These are phyloP conservation scores for Coniella lustricola DNA, from an alignment of 2,329 filamentous ascomycete species.

Conservation along the genomic window DNA sequence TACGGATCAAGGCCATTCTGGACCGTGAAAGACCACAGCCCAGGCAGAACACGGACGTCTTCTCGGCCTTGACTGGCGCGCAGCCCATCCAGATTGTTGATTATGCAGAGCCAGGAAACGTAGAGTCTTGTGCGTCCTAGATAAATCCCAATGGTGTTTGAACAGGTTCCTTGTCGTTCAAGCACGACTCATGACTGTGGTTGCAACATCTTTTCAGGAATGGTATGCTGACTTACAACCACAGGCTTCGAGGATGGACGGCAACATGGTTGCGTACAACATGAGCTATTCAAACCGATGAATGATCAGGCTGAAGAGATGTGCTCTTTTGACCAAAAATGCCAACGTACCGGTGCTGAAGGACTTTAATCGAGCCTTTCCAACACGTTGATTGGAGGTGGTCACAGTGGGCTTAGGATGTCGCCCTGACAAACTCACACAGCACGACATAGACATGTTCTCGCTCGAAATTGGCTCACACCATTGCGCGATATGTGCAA, in stretches of 20 bases:
- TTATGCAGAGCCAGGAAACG: background rate
- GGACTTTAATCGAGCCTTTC: too few species aligned
- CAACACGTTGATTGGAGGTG: too few species aligned
- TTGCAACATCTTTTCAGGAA: background rate
- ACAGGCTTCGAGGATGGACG: background rate
- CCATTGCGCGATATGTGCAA: background rate
- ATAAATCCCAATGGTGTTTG: too few species aligned
- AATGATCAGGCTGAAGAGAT: too few species aligned
- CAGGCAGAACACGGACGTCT: slow-evolving; percentile 1
- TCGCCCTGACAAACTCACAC: background rate
- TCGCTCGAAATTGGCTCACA: too few species aligned
- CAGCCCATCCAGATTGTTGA: slow-evolving; percentile 2
- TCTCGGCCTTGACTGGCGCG: slow-evolving; percentile 14
- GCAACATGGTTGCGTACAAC: background rate
- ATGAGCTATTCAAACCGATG: background rate
- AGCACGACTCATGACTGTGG: background rate
- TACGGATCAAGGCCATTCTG: slow-evolving; percentile 6
- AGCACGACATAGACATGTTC: background rate
- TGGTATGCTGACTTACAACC: background rate
- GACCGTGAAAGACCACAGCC: slow-evolving; percentile 6
- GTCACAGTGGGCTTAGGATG: too few species aligned
- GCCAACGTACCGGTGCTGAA: slow-evolving; percentile 26
- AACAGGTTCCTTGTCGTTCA: background rate
- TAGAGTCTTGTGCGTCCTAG: background rate
- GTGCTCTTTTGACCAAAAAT: slow-evolving; percentile 43